Evolutionary conservation across 2,329 filamentous ascomycete species (phyloP).

Genomic region (Arthrobotrys entomopaga): DNA sequence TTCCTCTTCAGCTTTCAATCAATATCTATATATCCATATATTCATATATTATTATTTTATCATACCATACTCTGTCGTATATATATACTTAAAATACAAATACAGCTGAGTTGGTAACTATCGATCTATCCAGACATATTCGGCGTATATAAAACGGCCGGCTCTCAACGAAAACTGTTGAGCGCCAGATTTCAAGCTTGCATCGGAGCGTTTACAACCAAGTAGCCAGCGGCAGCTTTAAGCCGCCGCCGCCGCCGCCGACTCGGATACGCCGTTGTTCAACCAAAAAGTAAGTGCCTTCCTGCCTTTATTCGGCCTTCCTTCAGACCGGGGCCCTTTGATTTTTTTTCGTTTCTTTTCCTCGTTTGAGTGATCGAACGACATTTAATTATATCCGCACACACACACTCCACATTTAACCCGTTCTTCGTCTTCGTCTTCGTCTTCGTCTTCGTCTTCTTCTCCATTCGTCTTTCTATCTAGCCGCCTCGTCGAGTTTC

Average conservation of each 20-base stretch:
- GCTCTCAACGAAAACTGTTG: conserved; percentile 24
- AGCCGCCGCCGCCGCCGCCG: background rate
- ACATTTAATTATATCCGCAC: background rate
- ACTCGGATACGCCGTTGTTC: background rate
- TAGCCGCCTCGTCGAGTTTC: no score
- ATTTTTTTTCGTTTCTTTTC: conserved; percentile 5
- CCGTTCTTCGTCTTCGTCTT: background rate
- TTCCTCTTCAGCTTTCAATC: no score
- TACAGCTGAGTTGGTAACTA: no score
- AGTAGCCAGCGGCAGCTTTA: background rate
- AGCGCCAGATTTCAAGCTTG: background rate
- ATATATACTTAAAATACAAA: no score
- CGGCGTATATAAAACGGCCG: background rate
- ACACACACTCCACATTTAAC: background rate
- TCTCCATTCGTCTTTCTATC: no score
- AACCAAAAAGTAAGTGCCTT: no score
- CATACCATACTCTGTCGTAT: no score
- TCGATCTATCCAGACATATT: no score
- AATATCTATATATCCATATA: no score
- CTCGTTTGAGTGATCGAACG: no score
- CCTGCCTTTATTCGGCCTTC: background rate
- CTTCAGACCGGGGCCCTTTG: background rate
- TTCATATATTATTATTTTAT: no score
- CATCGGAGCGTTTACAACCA: no score
- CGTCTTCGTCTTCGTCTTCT: background rate